These are phyloP conservation scores for Citrus sinensis DNA, from an alignment of 345 rosid genomes.

Conservation along the genomic window DNA sequence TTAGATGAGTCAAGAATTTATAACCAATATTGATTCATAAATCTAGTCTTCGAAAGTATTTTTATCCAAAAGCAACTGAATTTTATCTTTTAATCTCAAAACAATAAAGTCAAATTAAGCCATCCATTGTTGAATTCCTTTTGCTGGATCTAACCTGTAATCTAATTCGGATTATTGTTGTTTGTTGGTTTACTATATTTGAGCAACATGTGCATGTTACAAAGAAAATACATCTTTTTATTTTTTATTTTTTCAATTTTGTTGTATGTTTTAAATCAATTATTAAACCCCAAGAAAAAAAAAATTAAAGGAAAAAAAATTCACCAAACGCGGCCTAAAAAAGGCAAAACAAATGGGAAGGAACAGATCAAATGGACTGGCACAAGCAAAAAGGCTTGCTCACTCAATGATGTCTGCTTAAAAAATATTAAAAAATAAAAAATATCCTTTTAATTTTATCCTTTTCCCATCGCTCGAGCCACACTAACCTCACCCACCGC, in stretches of 20 bases:
- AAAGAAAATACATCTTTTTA: not conserved
- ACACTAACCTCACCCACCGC: conserved; percentile 17
- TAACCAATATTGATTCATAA: too few species aligned
- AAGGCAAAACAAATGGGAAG: not conserved
- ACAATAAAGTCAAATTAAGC: not conserved
- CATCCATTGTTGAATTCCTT: not conserved
- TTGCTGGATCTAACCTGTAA: too few species aligned
- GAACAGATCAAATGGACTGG: conserved; percentile 34
- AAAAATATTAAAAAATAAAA: too few species aligned
- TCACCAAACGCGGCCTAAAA: not conserved
- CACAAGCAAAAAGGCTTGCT: not conserved
- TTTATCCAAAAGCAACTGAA: too few species aligned
- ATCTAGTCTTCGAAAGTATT: too few species aligned
- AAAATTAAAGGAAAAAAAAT: not conserved
- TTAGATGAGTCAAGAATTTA: too few species aligned
- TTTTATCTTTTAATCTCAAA: too few species aligned
- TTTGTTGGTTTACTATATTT: not conserved
- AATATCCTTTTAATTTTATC: not conserved
- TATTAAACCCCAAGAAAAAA: not conserved
- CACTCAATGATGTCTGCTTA: conserved; percentile 8
- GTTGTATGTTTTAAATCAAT: not conserved
- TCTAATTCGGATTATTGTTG: not conserved
- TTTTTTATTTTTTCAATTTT: not conserved
- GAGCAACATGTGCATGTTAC: not conserved
- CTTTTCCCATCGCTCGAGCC: not conserved